These are phyloP conservation scores for Madurella mycetomatis DNA, from an alignment of 2,329 filamentous ascomycete genomes.

Conservation along the genomic window DNA sequence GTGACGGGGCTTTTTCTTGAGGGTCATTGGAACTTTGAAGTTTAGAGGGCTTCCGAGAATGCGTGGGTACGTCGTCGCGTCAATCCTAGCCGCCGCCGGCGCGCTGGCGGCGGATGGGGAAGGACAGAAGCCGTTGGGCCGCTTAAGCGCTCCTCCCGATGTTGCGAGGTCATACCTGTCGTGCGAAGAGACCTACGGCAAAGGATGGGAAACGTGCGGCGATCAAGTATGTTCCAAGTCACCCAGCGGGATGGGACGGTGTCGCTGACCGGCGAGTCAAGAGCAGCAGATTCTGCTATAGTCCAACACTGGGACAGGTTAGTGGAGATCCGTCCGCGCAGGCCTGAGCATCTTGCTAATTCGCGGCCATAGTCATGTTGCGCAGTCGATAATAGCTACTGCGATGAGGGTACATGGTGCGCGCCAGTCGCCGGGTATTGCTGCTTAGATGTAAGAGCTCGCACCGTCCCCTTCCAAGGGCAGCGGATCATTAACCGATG, in stretches of 20 bases:
- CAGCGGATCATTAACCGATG: conserved; percentile 14
- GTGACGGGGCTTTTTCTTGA: neutral
- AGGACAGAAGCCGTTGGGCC: neutral
- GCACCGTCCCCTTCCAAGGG: neutral
- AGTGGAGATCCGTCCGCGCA: conserved; percentile 1
- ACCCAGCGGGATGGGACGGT: neutral
- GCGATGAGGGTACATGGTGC: conserved; percentile 33
- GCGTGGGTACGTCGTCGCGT: neutral
- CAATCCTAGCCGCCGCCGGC: neutral
- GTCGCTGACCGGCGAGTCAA: neutral
- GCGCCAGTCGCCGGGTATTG: conserved; percentile 37
- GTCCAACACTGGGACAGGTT: conserved; percentile 33
- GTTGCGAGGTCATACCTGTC: conserved; percentile 26
- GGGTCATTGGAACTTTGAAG: neutral
- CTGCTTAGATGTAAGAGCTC: conserved; percentile 33
- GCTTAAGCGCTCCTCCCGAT: neutral
- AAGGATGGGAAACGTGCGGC: conserved; percentile 31
- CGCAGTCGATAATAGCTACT: conserved; percentile 33
- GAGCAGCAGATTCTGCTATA: conserved; percentile 33
- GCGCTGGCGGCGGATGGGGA: neutral
- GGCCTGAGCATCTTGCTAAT: neutral
- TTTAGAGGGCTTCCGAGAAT: neutral
- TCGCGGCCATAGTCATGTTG: conserved; percentile 32
- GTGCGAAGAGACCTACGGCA: conserved; percentile 35
- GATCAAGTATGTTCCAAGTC: conserved; percentile 11